phyloP scores from a whole-genome alignment of 1,284 basidiomycete species.

The Fistulinella cinereoalba region DNA sequence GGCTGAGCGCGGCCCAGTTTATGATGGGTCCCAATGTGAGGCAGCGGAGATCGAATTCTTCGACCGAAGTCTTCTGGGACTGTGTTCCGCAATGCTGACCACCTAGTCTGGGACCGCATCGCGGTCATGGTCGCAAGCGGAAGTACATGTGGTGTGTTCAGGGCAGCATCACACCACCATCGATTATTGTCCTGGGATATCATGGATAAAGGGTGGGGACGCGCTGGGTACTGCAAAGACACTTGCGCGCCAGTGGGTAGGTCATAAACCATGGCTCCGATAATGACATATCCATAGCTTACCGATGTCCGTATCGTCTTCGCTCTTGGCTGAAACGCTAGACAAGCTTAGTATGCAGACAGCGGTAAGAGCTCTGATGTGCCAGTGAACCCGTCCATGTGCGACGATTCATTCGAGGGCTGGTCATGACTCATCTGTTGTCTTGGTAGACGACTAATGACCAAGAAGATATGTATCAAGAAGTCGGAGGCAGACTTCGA shows the following conservation, averaged over 20 bases:
- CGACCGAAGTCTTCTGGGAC: constrained; percentile 24
- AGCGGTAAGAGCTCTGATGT: constrained; percentile 48
- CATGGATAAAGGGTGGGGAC: constrained; percentile 66
- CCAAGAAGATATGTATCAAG: constrained; percentile 61
- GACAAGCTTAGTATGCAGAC: constrained; percentile 42
- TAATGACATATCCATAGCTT: background rate
- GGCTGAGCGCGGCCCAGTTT: constrained; percentile 62
- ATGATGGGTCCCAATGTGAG: constrained; percentile 68
- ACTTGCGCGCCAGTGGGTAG: constrained; percentile 41
- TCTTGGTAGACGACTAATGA: constrained; percentile 41
- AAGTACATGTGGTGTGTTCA: constrained; percentile 44
- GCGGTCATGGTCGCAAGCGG: constrained; percentile 48
- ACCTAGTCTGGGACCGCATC: constrained; percentile 34
- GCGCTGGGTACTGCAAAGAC: constrained; percentile 53
- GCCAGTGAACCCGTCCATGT: constrained; percentile 38
- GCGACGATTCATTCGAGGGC: constrained; percentile 10
- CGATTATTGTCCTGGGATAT: constrained; percentile 62
- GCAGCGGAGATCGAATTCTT: constrained; percentile 61
- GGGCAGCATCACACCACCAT: constrained; percentile 50
- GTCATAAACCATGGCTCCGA: background rate
- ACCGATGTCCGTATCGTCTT: constrained; percentile 18
- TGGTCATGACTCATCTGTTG: constrained; percentile 18
- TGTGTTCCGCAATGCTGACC: constrained; percentile 14
- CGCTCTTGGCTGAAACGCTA: constrained; percentile 28
- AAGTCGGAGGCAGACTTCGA: constrained; percentile 56